These are phyloP conservation scores for Erucastrum elatum DNA, from an alignment of 345 rosid genomes.

Conservation along the genomic window DNA sequence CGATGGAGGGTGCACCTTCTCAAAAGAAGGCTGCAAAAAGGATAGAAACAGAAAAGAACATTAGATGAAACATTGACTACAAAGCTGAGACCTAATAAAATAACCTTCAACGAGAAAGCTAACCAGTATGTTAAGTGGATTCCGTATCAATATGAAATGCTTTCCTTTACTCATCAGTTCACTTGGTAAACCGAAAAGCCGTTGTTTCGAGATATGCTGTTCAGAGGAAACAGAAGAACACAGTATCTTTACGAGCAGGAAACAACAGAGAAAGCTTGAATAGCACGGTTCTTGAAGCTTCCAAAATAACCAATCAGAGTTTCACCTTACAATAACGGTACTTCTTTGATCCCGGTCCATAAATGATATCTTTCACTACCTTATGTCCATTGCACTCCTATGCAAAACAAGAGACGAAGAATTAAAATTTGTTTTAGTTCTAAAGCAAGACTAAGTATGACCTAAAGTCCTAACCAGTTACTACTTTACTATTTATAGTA, in stretches of 20 bases:
- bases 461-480: background rate
- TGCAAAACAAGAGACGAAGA: background rate
- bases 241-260: background rate
- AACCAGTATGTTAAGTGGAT: conserved; percentile 79
- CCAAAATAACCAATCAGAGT: background rate
- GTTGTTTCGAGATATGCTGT: conserved; percentile 75
- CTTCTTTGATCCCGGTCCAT: conserved; percentile 65
- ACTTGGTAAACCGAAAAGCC: conserved; percentile 57
- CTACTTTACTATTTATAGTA: background rate
- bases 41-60: background rate
- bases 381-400: conserved; percentile 72
- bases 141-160: conserved; percentile 74
- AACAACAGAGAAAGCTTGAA: background rate
- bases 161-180: conserved; percentile 77
- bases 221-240: background rate
- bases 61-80: conserved; percentile 6
- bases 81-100: background rate
- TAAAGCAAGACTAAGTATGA: background rate
- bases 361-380: conserved; percentile 69
- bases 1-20: conserved; percentile 65
- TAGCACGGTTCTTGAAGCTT: background rate
- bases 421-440: background rate
- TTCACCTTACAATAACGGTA: conserved; percentile 84
- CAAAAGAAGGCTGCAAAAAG: conserved; percentile 64
- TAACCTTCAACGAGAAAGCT: conserved; percentile 11